phyloP scores from a whole-genome alignment of 768 basidiomycete species.

The Kondoa malvinella region DNA sequence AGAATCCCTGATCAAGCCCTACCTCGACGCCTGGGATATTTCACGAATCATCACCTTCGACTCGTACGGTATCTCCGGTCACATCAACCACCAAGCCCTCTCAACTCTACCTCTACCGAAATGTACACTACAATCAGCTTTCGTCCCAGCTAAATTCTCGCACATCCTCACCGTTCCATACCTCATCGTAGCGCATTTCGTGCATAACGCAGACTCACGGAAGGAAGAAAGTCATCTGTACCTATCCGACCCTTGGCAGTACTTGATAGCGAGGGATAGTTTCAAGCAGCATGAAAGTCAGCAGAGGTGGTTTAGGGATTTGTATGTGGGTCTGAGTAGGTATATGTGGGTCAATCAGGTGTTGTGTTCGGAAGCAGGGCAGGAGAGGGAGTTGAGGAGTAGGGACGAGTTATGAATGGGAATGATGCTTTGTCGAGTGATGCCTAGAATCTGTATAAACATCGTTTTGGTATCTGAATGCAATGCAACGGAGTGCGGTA shows the following conservation, averaged over 20 bases:
- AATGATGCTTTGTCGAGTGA: not conserved
- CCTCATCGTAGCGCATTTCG: conserved; percentile 4
- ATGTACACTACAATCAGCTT: conserved; percentile 2
- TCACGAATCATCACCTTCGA: conserved; percentile 35
- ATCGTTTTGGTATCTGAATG: not conserved
- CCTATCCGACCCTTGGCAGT: conserved; percentile 19
- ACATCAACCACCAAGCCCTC: conserved; percentile 33
- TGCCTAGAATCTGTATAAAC: not conserved
- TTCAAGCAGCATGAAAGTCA: conserved; percentile 32
- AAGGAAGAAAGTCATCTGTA: not conserved
- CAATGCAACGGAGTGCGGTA: no score
- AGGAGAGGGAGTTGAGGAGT: conserved; percentile 6
- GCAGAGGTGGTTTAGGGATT: conserved; percentile 33
- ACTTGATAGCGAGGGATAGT: conserved; percentile 25
- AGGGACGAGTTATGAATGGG: not conserved
- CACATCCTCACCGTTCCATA: conserved; percentile 17
- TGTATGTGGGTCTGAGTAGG: conserved; percentile 30
- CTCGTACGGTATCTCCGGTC: conserved; percentile 30
- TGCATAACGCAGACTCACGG: no score
- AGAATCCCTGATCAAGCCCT: conserved; percentile 9
- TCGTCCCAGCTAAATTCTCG: conserved; percentile 22
- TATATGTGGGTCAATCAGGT: conserved; percentile 34
- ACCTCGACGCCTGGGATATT: conserved; percentile 20
- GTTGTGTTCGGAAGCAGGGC: not conserved
- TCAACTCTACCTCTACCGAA: conserved; percentile 13